Evolutionary conservation across 2,329 filamentous ascomycete genomes (phyloP).

Genomic region (Colletotrichum scovillei): DNA sequence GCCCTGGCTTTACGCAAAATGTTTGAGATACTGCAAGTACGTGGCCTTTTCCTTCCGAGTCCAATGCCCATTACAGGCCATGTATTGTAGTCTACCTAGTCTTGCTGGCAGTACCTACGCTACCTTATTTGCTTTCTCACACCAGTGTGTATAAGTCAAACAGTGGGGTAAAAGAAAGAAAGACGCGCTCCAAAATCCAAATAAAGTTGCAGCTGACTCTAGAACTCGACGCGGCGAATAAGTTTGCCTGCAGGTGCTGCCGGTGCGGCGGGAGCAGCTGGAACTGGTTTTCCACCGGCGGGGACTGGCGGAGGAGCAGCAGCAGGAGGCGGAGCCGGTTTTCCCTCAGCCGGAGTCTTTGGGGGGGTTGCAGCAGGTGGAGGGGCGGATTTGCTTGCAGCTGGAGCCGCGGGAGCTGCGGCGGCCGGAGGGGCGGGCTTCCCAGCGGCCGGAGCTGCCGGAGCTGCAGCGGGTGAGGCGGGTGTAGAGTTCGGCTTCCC

Average conservation of each 20-base stretch:
- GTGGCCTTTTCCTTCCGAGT: too few species aligned
- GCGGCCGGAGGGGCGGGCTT: slow-evolving; percentile 15
- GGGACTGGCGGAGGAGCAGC: neutral
- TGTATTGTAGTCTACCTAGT: neutral
- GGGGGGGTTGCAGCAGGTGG: neutral
- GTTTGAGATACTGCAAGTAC: too few species aligned
- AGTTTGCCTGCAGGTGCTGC: neutral
- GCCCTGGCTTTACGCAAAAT: too few species aligned
- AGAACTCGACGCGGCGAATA: neutral
- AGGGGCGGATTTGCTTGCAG: neutral
- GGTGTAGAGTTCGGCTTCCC: neutral
- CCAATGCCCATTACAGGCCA: neutral
- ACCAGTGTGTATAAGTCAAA: neutral
- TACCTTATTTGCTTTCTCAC: neutral
- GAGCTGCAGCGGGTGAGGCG: neutral
- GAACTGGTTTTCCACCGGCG: neutral
- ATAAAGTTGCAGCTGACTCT: too few species aligned
- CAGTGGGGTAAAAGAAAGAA: neutral
- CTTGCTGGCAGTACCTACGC: neutral
- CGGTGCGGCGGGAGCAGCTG: neutral
- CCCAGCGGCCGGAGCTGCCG: neutral
- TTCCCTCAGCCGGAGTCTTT: neutral
- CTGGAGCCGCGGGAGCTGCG: neutral
- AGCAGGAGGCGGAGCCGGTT: neutral
- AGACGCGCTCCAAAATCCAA: neutral